Percentiles rank a stretch among this genome's conserved stretches.
These are phyloP conservation scores for Eucalyptus lansdowneana DNA, from an alignment of 345 rosid genomes.

Conservation along the genomic window DNA sequence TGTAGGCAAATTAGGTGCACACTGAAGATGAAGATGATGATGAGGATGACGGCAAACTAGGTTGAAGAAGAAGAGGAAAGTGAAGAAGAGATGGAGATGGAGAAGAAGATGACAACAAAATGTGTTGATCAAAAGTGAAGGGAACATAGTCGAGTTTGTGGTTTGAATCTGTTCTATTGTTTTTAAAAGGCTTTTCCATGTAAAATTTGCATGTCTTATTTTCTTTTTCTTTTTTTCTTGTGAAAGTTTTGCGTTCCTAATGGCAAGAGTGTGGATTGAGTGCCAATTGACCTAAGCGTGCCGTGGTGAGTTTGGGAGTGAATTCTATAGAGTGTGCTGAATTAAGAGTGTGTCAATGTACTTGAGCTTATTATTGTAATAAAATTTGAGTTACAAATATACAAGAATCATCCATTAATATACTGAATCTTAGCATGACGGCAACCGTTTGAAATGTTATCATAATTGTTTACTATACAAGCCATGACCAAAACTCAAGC, in stretches of 20 bases:
- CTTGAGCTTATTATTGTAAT: neutral
- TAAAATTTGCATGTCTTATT: too few relatives aligned
- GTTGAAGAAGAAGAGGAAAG: neutral
- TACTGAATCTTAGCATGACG: neutral
- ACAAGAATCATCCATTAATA: too few relatives aligned
- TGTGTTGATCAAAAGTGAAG: neutral
- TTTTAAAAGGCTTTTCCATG: neutral
- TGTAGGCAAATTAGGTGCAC: neutral
- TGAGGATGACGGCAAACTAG: neutral
- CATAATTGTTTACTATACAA: too few relatives aligned
- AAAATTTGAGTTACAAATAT: neutral
- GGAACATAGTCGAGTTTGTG: neutral
- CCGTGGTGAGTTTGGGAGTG: neutral
- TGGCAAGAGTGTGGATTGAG: neutral
- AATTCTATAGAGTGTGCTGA: too few relatives aligned
- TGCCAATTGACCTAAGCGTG: neutral
- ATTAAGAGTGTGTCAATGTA: neutral
- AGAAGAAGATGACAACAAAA: neutral
- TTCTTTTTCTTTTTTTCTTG: accelerated
- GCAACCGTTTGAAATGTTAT: neutral
- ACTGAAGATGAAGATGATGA: neutral
- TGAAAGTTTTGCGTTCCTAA: too few relatives aligned
- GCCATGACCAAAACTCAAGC: too few relatives aligned
- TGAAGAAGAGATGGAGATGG: neutral
- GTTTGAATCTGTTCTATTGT: neutral